phyloP scores from a whole-genome alignment of 805 yeast genomes.

The Pichia occidentalis region DNA sequence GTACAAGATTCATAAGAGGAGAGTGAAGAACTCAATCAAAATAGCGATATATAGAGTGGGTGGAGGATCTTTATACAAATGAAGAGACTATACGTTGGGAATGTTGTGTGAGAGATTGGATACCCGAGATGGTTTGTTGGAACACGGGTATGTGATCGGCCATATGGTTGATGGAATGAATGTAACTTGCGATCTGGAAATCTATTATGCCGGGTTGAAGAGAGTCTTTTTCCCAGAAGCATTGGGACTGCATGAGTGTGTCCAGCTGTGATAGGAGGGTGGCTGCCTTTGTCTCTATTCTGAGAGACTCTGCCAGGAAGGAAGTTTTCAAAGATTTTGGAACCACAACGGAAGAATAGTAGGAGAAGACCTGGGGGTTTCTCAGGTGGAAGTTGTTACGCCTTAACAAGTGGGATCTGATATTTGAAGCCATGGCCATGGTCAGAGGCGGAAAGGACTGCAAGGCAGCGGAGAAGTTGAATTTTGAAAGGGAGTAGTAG shows the following conservation, averaged over 20 bases:
- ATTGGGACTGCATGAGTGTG: not conserved
- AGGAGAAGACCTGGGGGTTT: constrained; percentile 22
- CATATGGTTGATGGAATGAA: constrained; percentile 10
- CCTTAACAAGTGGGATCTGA: constrained; percentile 5
- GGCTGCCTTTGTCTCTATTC: not conserved
- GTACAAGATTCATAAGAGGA: no score
- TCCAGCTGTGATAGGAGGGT: not conserved
- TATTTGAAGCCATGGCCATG: not conserved
- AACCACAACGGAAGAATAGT: not conserved
- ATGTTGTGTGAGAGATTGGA: no score
- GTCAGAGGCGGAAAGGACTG: not conserved
- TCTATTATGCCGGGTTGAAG: constrained; percentile 15
- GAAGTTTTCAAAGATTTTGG: constrained; percentile 3
- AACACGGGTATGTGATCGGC: constrained; percentile 3
- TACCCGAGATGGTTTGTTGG: no score
- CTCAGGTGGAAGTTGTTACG: constrained; percentile 25
- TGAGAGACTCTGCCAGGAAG: not conserved
- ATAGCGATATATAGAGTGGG: no score
- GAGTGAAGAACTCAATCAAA: no score
- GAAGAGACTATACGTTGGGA: no score
- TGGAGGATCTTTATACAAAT: no score
- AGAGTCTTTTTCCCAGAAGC: not conserved
- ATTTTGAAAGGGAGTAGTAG: constrained; percentile 4
- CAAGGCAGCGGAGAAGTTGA: not conserved
- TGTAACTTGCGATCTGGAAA: constrained; percentile 15